A percentile compares a stretch with the other conserved stretches of the same genome.
Evolutionary conservation across 192 early-diverging fungal genomes (phyloP).

Genomic region (Borealophlyctis nickersoniae): DNA sequence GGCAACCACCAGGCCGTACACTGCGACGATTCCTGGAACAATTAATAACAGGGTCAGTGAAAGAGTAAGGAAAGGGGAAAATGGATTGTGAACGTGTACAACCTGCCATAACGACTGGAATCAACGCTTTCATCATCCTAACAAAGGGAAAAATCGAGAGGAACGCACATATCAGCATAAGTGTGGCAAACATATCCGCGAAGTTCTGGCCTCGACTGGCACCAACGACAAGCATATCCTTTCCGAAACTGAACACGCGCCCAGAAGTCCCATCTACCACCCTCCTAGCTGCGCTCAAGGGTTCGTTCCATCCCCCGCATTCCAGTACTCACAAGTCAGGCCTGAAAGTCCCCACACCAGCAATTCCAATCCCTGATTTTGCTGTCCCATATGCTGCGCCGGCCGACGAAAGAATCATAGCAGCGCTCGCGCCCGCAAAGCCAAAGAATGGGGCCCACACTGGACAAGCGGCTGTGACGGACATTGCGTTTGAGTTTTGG

Average conservation of each 20-base stretch:
- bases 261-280: not conserved
- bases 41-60: not conserved
- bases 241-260: too few relatives aligned
- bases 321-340: slow-evolving; percentile 64
- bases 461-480: slow-evolving; percentile 60
- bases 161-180: too few relatives aligned
- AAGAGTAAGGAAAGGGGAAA: not conserved
- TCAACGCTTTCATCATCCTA: slow-evolving; percentile 62
- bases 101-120: slow-evolving; percentile 89
- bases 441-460: slow-evolving; percentile 95
- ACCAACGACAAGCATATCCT: too few relatives aligned
- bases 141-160: slow-evolving; percentile 15
- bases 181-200: too few relatives aligned
- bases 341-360: slow-evolving; percentile 87
- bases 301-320: not conserved
- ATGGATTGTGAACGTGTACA: not conserved
- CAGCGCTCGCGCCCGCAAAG: slow-evolving; percentile 83
- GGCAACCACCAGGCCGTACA: slow-evolving; percentile 96
- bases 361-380: slow-evolving; percentile 94
- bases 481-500: not conserved
- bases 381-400: slow-evolving; percentile 99
- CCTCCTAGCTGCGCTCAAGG: not conserved
- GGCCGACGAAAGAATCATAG: slow-evolving; percentile 87
- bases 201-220: too few relatives aligned
- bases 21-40: slow-evolving; percentile 90